A percentile compares a stretch with the other conserved stretches of the same genome.
Conservation (phyloP, 495 filamentous ascomycete species). For the Geoglossum glabrum region DNA sequence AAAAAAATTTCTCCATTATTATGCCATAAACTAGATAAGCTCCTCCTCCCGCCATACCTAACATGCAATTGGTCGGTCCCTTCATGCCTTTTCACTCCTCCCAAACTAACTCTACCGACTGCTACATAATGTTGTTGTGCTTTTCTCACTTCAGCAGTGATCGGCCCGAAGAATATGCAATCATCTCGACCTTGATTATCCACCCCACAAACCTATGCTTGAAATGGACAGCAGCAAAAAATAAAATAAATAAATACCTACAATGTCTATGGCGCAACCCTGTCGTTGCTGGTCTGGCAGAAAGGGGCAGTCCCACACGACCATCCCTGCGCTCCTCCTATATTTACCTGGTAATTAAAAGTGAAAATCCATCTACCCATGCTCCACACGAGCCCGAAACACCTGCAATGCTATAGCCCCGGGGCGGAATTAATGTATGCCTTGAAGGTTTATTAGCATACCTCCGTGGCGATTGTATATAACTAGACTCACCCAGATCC, state of each 20-base stretch:
- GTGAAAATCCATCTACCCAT: slow-evolving; percentile 77
- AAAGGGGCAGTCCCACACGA: not conserved
- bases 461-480: slow-evolving; percentile 11
- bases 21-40: too few species aligned
- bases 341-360: slow-evolving; percentile 55
- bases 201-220: not conserved
- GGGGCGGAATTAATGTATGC: slow-evolving; percentile 72
- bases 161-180: not conserved
- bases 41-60: too few species aligned
- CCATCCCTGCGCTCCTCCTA: not conserved
- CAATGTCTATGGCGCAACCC: not conserved
- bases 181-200: not conserved
- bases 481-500: slow-evolving; percentile 54
- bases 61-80: too few species aligned
- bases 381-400: slow-evolving; percentile 60
- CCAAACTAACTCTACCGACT: too few species aligned
- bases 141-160: too few species aligned
- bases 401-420: slow-evolving; percentile 76
- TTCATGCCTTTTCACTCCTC: too few species aligned
- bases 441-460: slow-evolving; percentile 23
- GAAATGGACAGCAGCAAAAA: not conserved
- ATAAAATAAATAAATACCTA: not conserved
- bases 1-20: too few species aligned
- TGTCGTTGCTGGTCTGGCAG: not conserved
- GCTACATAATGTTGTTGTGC: too few species aligned